Percentiles rank a stretch among this genome's conserved stretches.
phyloP scores from a whole-genome alignment of 192 early-diverging fungal species.

The Coemansia sp. region DNA sequence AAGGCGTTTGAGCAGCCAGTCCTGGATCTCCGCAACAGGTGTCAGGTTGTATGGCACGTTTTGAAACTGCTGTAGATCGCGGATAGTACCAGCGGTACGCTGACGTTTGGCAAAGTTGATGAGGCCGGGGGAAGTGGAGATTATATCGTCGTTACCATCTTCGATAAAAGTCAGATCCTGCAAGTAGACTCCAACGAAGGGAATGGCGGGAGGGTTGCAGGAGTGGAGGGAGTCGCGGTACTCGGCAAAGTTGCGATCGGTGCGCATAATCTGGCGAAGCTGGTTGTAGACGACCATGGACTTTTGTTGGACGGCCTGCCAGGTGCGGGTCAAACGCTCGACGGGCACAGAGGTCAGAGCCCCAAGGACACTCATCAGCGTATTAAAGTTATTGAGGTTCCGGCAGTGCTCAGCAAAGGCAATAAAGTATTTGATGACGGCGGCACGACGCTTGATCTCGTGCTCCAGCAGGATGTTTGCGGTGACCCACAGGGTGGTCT shows the following conservation, averaged over 20 bases:
- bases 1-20: slow-evolving; percentile 69
- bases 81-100: slow-evolving; percentile 84
- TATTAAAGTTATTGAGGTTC: slow-evolving; percentile 91
- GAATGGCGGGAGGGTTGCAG: slow-evolving; percentile 75
- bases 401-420: slow-evolving; percentile 80
- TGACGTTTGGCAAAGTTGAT: slow-evolving; percentile 91
- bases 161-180: slow-evolving; percentile 91
- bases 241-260: slow-evolving; percentile 74
- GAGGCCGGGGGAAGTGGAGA: slow-evolving; percentile 62
- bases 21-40: slow-evolving; percentile 78
- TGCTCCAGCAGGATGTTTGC: slow-evolving; percentile 77
- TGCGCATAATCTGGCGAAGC: slow-evolving; percentile 74
- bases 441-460: slow-evolving; percentile 77
- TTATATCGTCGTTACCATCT: slow-evolving; percentile 77
- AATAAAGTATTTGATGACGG: slow-evolving; percentile 82
- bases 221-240: slow-evolving; percentile 83
- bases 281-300: slow-evolving; percentile 59
- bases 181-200: slow-evolving; percentile 83
- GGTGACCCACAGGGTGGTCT: slow-evolving; percentile 85
- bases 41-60: slow-evolving; percentile 74
- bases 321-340: slow-evolving; percentile 86
- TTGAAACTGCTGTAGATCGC: slow-evolving; percentile 88
- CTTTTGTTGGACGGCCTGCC: slow-evolving; percentile 73
- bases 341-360: slow-evolving; percentile 87
- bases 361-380: slow-evolving; percentile 86